These are phyloP conservation scores for Platanthera guangdongensis DNA, from an alignment of 106 monocot species.

Conservation along the genomic window DNA sequence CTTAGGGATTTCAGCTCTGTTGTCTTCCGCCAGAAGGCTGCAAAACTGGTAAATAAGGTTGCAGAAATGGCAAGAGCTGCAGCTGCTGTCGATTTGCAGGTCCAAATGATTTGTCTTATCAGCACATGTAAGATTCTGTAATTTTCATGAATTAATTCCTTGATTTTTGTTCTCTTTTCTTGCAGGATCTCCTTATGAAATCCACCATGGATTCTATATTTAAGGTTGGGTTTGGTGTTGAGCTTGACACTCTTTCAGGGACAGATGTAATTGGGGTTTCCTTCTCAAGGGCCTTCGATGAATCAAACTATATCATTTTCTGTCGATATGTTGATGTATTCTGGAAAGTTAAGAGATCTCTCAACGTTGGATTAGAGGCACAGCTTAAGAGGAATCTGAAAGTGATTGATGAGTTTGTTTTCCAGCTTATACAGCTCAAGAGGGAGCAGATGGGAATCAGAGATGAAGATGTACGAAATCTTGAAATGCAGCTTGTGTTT, in stretches of 20 bases:
- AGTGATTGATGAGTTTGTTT: conserved; percentile 46
- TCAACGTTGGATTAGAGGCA: conserved; percentile 43
- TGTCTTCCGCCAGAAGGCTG: conserved; percentile 15
- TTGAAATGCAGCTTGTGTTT: neutral
- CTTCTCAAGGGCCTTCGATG: conserved; percentile 50
- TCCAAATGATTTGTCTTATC: conserved; percentile 1
- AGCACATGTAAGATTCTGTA: neutral
- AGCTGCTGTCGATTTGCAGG: conserved; percentile 21
- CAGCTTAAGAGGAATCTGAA: conserved; percentile 33
- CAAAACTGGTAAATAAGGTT: conserved; percentile 17
- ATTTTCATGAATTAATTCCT: neutral
- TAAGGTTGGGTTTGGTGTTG: conserved; percentile 48
- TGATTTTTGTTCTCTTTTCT: neutral
- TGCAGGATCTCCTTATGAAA: conserved; percentile 34
- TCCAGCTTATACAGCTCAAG: conserved; percentile 20
- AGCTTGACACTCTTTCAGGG: conserved; percentile 32
- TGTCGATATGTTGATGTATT: conserved; percentile 27
- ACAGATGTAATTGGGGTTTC: conserved; percentile 10
- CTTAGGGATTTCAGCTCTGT: conserved; percentile 22
- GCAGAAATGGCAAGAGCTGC: conserved; percentile 10
- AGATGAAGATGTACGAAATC: conserved; percentile 5
- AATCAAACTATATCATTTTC: conserved; percentile 25
- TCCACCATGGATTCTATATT: conserved; percentile 48
- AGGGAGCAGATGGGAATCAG: conserved; percentile 12
- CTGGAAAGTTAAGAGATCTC: conserved; percentile 34